A percentile compares a stretch with the other conserved stretches of the same genome.
phyloP scores from a whole-genome alignment of 768 basidiomycete species.

The Hypsizygus marmoreus region DNA sequence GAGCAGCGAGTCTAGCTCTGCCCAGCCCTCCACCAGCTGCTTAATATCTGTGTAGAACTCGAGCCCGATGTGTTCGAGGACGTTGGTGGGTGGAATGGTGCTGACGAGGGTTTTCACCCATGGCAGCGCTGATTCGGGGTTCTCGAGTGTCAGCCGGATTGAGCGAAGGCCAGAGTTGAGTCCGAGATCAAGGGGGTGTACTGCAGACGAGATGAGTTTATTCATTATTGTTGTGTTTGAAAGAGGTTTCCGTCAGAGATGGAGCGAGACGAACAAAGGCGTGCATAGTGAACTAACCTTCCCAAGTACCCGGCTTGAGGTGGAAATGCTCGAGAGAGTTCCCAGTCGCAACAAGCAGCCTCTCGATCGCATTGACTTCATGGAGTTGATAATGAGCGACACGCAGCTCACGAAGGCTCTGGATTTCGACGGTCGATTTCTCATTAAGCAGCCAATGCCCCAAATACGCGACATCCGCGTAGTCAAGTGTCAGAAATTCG shows the following conservation, averaged over 20 bases:
- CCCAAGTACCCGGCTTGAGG: conserved; percentile 44
- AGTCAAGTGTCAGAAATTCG: conserved; percentile 44
- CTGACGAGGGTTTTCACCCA: conserved; percentile 40
- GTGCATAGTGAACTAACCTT: conserved; percentile 39
- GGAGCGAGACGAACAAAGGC: background rate
- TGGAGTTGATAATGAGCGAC: conserved; percentile 44
- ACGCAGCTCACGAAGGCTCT: conserved; percentile 41
- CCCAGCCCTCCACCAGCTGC: conserved; percentile 34
- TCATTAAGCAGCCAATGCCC: conserved; percentile 39
- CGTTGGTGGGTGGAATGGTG: conserved; percentile 22
- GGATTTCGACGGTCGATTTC: conserved; percentile 33
- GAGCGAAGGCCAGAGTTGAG: conserved; percentile 37
- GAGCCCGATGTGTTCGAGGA: conserved; percentile 34
- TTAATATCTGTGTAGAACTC: conserved; percentile 45
- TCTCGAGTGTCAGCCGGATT: conserved; percentile 43
- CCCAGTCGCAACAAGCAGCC: conserved; percentile 36
- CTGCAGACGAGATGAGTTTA: conserved; percentile 27
- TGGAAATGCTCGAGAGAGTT: conserved; percentile 42
- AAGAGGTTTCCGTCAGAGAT: background rate
- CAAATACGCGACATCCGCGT: conserved; percentile 36
- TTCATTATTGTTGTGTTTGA: too few species aligned
- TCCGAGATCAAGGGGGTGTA: conserved; percentile 37
- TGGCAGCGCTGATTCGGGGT: conserved; percentile 34
- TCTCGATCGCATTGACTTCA: conserved; percentile 35
- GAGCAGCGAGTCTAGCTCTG: conserved; percentile 35